Conservation (phyloP, 345 rosid genomes). For the Syzygium jambos region DNA sequence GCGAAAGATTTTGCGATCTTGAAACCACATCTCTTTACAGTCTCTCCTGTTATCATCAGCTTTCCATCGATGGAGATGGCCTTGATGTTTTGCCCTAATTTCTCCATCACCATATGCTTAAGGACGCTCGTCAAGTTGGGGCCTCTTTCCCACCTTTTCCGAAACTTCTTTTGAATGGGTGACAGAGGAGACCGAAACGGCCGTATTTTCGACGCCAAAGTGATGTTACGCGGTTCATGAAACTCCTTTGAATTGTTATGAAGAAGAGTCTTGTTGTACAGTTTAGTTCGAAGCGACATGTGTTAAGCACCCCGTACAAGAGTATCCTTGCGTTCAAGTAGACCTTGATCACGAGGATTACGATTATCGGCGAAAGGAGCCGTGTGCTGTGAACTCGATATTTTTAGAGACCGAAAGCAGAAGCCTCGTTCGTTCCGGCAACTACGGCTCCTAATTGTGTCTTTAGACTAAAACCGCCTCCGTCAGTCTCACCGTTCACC, state of each 20-base stretch:
- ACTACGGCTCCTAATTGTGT: no score
- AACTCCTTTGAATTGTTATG: not conserved
- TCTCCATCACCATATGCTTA: not conserved
- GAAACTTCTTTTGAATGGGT: not conserved
- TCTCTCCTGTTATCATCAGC: not conserved
- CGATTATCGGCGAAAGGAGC: not conserved
- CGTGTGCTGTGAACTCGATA: not conserved
- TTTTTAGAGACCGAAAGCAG: no score
- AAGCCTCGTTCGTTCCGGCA: not conserved
- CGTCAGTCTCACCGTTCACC: no score
- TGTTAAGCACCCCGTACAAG: not conserved
- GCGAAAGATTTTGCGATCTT: not conserved
- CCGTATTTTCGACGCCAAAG: no score
- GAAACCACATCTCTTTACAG: not conserved
- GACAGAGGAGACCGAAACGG: not conserved
- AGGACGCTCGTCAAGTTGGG: not conserved
- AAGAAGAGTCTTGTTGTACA: accelerated
- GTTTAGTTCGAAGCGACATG: not conserved
- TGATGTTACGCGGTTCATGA: not conserved
- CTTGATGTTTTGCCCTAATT: not conserved
- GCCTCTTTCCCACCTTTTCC: not conserved
- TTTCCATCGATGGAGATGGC: not conserved
- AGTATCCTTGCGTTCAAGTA: not conserved
- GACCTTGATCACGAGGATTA: not conserved
- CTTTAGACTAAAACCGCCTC: not conserved